phyloP scores from a whole-genome alignment of 345 rosid species.

The Brassica incana region DNA sequence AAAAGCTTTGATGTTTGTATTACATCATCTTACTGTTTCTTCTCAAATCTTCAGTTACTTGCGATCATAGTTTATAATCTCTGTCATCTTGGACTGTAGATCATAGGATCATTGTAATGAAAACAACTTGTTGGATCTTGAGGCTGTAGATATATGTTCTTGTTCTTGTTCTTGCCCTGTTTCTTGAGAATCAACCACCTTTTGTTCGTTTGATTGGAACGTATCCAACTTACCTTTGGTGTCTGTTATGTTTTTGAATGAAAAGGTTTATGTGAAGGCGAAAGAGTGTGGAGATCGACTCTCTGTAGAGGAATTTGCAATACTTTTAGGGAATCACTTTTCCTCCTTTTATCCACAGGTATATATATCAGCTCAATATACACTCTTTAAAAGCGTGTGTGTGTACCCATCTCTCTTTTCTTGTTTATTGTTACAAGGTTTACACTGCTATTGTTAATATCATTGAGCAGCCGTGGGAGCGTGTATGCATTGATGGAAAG shows the following conservation, averaged over 20 bases:
- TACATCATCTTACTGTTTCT: background rate
- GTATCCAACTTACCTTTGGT: background rate
- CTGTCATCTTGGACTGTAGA: background rate
- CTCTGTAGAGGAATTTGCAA: slow-evolving; percentile 81
- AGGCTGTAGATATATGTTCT: background rate
- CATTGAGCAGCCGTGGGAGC: slow-evolving; percentile 97
- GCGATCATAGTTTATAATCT: background rate
- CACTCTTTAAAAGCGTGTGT: background rate
- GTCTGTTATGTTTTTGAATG: slow-evolving; percentile 3
- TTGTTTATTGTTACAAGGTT: slow-evolving; percentile 49
- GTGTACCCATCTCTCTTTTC: background rate
- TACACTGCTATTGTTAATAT: slow-evolving; percentile 64
- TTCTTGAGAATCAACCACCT: background rate
- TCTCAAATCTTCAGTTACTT: too few species aligned
- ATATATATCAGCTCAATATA: slow-evolving; percentile 18
- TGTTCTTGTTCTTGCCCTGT: background rate
- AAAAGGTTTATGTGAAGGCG: slow-evolving; percentile 85
- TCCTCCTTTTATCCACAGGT: slow-evolving; percentile 78
- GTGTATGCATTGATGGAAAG: slow-evolving; percentile 59
- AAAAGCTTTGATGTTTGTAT: background rate
- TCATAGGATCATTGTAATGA: background rate
- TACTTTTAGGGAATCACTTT: slow-evolving; percentile 79
- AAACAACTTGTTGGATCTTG: background rate
- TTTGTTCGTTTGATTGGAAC: background rate
- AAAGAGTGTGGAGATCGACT: slow-evolving; percentile 69